Percentiles rank a stretch among this genome's conserved stretches.
Evolutionary conservation across 306 rosid species (phyloP).

Genomic region (Pyrus betulifolia): DNA sequence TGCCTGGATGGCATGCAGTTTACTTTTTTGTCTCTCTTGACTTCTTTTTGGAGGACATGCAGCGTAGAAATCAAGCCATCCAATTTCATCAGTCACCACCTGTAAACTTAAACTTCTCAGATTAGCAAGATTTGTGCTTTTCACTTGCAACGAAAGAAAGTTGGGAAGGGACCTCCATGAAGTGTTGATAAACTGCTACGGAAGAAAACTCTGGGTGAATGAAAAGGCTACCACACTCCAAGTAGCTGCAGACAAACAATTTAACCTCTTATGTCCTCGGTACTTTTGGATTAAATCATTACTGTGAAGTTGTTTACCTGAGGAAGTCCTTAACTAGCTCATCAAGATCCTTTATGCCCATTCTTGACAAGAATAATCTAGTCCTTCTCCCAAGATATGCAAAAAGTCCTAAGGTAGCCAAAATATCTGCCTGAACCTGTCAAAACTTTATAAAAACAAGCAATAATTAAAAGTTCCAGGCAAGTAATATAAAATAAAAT

Average conservation of each 20-base stretch:
- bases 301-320: constrained; percentile 30
- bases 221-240: constrained; percentile 69
- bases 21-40: constrained; percentile 38
- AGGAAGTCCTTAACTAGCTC: constrained; percentile 58
- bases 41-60: constrained; percentile 26
- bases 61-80: constrained; percentile 65
- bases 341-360: constrained; percentile 62
- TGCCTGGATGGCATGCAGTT: constrained; percentile 44
- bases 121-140: constrained; percentile 1
- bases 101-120: constrained; percentile 13
- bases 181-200: constrained; percentile 41
- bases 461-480: constrained; percentile 7
- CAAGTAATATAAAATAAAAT: neutral
- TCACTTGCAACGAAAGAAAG: neutral
- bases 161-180: constrained; percentile 58
- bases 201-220: constrained; percentile 49
- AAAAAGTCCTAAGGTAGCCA: constrained; percentile 58
- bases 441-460: constrained; percentile 13
- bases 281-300: constrained; percentile 1
- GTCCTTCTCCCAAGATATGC: constrained; percentile 67
- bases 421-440: constrained; percentile 46
- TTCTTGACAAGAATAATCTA: constrained; percentile 50
- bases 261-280: neutral
- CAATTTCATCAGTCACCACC: constrained; percentile 62
- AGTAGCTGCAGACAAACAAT: constrained; percentile 48